These are phyloP conservation scores for Serendipita sp. DNA, from an alignment of 768 basidiomycete genomes.

Conservation along the genomic window DNA sequence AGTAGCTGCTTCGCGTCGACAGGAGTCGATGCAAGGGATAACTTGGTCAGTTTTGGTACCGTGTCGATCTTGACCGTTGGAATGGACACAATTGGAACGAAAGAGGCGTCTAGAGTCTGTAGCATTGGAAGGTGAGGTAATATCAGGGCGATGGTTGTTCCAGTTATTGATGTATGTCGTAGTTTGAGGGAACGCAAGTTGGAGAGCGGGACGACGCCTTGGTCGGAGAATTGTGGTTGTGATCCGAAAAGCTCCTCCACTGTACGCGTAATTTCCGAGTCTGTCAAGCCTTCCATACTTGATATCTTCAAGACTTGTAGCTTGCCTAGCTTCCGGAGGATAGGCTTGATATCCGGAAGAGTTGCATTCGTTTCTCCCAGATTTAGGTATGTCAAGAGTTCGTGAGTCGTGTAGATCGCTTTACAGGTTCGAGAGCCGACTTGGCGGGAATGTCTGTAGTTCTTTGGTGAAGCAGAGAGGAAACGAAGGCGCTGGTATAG, in stretches of 20 bases:
- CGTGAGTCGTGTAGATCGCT: neutral
- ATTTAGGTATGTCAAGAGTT: conserved; percentile 31
- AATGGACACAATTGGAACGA: conserved; percentile 30
- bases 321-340: conserved; percentile 25
- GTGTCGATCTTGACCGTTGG: conserved; percentile 6
- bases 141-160: conserved; percentile 28
- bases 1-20: conserved; percentile 28
- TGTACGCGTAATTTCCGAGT: conserved; percentile 11
- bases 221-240: conserved; percentile 4
- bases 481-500: neutral
- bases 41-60: conserved; percentile 31
- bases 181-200: conserved; percentile 41
- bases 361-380: conserved; percentile 43
- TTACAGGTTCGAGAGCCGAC: conserved; percentile 21
- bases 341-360: conserved; percentile 29
- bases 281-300: conserved; percentile 44
- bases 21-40: conserved; percentile 44
- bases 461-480: conserved; percentile 21
- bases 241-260: conserved; percentile 36
- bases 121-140: conserved; percentile 34
- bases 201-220: conserved; percentile 19
- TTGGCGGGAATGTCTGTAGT: conserved; percentile 29
- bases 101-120: conserved; percentile 44
- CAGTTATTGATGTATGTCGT: conserved; percentile 36
- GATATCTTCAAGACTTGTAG: conserved; percentile 47